Evolutionary conservation across 2,329 filamentous ascomycete genomes (phyloP), one percentile per base, ranked within the genome.

Genomic region (Colletotrichum truncatum): DNA sequence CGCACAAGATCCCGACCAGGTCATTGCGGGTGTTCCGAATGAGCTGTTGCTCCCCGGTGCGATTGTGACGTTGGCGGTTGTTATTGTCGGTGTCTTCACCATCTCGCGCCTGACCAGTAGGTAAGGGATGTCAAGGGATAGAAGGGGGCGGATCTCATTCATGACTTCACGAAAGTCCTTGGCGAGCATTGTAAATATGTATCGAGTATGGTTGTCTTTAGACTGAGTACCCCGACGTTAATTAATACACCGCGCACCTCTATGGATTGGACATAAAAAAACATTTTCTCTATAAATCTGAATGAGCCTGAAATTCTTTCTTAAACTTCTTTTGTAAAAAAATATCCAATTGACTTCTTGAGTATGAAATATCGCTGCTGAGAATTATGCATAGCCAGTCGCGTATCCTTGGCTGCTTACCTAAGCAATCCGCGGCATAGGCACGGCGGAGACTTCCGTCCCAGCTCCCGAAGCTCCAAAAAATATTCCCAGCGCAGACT

Each of bases 1-100:
- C 30, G 68, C 70, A 21, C 76, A 76, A 16, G 81, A 87, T 59
- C 86, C 89, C 63, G 89, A 95, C 65, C 93, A 97, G 78, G 82
- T 97, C 64, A 95, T 99, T 74, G 87, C 90, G 2, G 96, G 96
- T 58, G 92, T 99, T 32, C 94, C 96, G 8, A 99, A 99, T 74
- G 96, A 99, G 74, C 83, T 98, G 58, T 84, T 99, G 16, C 86
- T 98, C 41, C 96, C 96, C 0, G 96, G 96, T 70, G 96, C 96
- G 18, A 95, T 99, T 75, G 94, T 96, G 62, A 94, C 94, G n/a
- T 81, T 99, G 74, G 96, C 95, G 9, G 93, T 97, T 43, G 94
- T 97, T 36, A 97, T 99, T 78, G 85, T 97, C 39, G 93, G 93
- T 69, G 95, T 98, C 10, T 99, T 99, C 81, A 90, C 94, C 41